Evolutionary conservation across 768 basidiomycete species (phyloP).

Genomic region (Psilocybe sp.): DNA sequence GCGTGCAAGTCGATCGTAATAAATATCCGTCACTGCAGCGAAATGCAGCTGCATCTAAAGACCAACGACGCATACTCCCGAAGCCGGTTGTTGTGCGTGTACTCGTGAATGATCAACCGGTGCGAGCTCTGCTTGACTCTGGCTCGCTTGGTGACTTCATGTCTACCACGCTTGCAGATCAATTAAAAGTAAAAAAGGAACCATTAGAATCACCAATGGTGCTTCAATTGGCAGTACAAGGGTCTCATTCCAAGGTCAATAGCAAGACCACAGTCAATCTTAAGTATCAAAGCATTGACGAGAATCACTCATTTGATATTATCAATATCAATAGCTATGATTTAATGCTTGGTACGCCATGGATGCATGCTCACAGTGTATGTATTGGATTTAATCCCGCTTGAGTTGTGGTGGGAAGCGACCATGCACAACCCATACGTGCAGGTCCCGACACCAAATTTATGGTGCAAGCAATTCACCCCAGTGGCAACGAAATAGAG

Average conservation of each 20-base stretch:
- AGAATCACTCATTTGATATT: constrained; percentile 33
- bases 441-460: background rate
- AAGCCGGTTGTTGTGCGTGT: no score
- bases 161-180: constrained; percentile 29
- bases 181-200: constrained; percentile 22
- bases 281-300: constrained; percentile 30
- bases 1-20: no score
- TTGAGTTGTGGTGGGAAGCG: constrained; percentile 21
- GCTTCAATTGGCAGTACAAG: constrained; percentile 36
- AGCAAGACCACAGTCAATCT: constrained; percentile 18
- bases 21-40: no score
- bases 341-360: constrained; percentile 30
- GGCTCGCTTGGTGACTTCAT: constrained; percentile 39
- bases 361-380: constrained; percentile 28
- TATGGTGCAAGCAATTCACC: no score
- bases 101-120: no score
- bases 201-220: constrained; percentile 27
- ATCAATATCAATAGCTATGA: constrained; percentile 37
- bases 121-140: no score
- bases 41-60: no score
- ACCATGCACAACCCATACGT: constrained; percentile 13
- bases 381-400: constrained; percentile 25
- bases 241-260: constrained; percentile 38
- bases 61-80: no score
- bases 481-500: constrained; percentile 14